Evolutionary conservation across 768 basidiomycete genomes (phyloP), one percentile per base, ranked within the genome.

Genomic region (Cystoderma amianthinum): DNA sequence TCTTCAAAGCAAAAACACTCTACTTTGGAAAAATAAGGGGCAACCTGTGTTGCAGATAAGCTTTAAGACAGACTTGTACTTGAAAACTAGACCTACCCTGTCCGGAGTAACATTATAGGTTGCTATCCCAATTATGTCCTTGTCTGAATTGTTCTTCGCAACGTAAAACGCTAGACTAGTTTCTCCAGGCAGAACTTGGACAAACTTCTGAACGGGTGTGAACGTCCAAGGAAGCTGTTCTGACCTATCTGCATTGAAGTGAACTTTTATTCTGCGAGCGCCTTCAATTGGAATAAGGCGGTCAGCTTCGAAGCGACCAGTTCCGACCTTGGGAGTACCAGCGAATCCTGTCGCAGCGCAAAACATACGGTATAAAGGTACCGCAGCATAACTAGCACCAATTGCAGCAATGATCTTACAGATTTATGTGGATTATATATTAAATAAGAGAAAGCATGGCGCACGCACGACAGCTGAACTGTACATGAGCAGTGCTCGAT

Each of bases 1-100:
- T 99, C 96, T 60, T 99, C 96, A 51, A 99, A 99, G 63, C 96
- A 99, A 69, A 99, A 99, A 51, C 96, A 99, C 61, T 99, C 96
- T 10, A 99, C 92, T 67, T 99, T 99, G 38, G 94, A 92, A 57
- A 99, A 99, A 62, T 98, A 98, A 0, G 95, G 93, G 6, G 96
- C 96, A 50, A 98, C 76, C 95, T 97, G 54, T 15, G 17, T 36
- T 36, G 34, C 7, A 6, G 34, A 9, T 36, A 17, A 36, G 32
- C 36, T 30, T 16, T 21, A 44, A 24, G 28, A 23, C 5, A 3
- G 2, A 2, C n/a, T 18, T 6, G 24, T 21, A 18, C 4, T 5
- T 18, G 18, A 35, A 20, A 20, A 25, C 42, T 25, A 20, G 6
- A 67, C 84, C 35, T 55, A 96, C 95, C 60, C 94, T 76, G 57